Conservation (phyloP, 2,329 filamentous ascomycete genomes). For the Seiridium unicorne region DNA sequence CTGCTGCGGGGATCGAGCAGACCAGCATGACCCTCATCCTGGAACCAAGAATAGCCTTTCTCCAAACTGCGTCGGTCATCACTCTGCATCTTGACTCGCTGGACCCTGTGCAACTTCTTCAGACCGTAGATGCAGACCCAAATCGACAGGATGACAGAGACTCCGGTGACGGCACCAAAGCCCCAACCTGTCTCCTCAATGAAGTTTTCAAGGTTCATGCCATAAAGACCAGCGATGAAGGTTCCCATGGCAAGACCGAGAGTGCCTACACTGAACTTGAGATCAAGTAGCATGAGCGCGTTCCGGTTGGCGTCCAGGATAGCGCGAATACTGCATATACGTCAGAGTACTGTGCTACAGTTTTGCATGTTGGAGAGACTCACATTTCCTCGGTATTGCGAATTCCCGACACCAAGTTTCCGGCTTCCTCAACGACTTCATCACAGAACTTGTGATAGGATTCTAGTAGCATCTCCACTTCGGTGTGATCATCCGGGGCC, state of each 20-base stretch:
- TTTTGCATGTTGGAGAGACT: constrained; percentile 30
- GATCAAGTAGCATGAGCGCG: constrained; percentile 92
- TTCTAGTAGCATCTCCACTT: constrained; percentile 94
- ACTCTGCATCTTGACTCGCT: constrained; percentile 72
- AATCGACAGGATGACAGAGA: constrained; percentile 70
- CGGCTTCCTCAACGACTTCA: constrained; percentile 93
- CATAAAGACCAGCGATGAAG: constrained; percentile 97
- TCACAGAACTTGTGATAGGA: constrained; percentile 98
- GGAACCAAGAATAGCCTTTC: constrained; percentile 38
- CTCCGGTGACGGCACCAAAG: constrained; percentile 71
- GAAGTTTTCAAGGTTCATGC: constrained; percentile 99
- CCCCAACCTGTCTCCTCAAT: constrained; percentile 91
- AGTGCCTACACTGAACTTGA: constrained; percentile 94
- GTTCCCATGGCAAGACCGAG: constrained; percentile 93
- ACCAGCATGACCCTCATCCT: constrained; percentile 48
- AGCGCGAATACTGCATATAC: constrained; percentile 72
- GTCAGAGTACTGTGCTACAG: constrained; percentile 25
- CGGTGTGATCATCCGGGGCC: constrained; percentile 84
- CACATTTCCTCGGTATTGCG: constrained; percentile 98
- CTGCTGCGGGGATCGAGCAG: constrained; percentile 53
- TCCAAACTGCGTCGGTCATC: constrained; percentile 14
- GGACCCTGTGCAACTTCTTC: constrained; percentile 77
- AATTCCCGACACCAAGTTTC: constrained; percentile 90
- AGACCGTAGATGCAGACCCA: constrained; percentile 83
- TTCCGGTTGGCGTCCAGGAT: constrained; percentile 98